These are phyloP conservation scores for Trifolium repens DNA, from an alignment of 306 rosid genomes.

Conservation along the genomic window DNA sequence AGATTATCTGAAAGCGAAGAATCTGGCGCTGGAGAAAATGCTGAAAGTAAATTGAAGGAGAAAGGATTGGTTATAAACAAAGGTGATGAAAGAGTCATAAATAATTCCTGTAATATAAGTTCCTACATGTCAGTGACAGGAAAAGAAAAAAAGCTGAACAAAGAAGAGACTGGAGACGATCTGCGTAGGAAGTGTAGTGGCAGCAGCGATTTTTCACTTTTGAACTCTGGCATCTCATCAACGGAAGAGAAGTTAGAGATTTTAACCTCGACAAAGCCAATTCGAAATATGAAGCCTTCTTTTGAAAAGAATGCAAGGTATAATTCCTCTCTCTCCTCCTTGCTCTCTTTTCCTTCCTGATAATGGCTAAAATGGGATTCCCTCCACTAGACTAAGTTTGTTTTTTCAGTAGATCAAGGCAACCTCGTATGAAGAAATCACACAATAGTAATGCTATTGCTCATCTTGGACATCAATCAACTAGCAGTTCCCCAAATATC, in stretches of 20 bases:
- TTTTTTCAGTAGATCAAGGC: constrained; percentile 77
- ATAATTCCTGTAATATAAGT: constrained; percentile 49
- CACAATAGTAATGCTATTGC: constrained; percentile 64
- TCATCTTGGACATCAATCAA: constrained; percentile 59
- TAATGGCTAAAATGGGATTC: not conserved
- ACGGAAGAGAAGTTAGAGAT: constrained; percentile 63
- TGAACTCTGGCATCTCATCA: constrained; percentile 57
- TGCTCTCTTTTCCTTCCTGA: not conserved
- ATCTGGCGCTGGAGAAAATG: constrained; percentile 65
- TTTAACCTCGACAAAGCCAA: constrained; percentile 59
- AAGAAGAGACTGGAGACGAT: constrained; percentile 64
- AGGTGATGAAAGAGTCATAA: constrained; percentile 54
- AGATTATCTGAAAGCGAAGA: constrained; percentile 84
- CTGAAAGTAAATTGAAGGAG: constrained; percentile 66
- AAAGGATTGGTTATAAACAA: constrained; percentile 56
- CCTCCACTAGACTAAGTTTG: constrained; percentile 8
- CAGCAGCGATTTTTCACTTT: constrained; percentile 60
- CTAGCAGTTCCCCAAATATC: constrained; percentile 57
- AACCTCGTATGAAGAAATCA: constrained; percentile 76
- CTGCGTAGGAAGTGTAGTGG: constrained; percentile 67
- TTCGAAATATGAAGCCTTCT: constrained; percentile 55
- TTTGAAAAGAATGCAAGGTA: constrained; percentile 81
- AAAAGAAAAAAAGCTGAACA: constrained; percentile 55
- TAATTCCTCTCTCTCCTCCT: not conserved
- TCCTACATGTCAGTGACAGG: constrained; percentile 47